A percentile compares a stretch with the other conserved stretches of the same genome.
phyloP scores from a whole-genome alignment of 1,139 yeast genomes.

The Sugiyamaella novakii region DNA sequence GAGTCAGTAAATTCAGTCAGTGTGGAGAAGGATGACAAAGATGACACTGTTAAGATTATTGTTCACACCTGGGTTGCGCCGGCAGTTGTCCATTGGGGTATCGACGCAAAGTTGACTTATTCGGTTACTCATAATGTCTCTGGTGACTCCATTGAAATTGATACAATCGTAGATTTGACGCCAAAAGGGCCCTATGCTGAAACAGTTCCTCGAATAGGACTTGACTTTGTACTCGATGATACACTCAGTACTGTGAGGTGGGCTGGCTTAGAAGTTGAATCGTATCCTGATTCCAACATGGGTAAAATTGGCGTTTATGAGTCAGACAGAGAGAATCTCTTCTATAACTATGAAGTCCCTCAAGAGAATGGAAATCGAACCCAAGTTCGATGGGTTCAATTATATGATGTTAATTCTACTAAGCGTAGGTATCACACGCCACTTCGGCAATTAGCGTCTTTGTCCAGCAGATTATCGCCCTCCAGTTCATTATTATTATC shows the following conservation, averaged over 20 bases:
- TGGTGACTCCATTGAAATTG: constrained; percentile 13
- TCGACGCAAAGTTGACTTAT: constrained; percentile 23
- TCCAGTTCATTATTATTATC: background rate
- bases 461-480: background rate
- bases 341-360: constrained; percentile 42
- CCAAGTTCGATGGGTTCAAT: constrained; percentile 41
- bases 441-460: background rate
- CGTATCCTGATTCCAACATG: constrained; percentile 42
- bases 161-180: constrained; percentile 21
- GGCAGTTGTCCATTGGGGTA: constrained; percentile 34
- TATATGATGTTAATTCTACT: background rate
- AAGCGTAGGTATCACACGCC: background rate
- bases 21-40: constrained; percentile 18
- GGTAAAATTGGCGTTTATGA: constrained; percentile 37
- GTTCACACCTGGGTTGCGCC: constrained; percentile 32
- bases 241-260: constrained; percentile 34
- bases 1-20: constrained; percentile 24
- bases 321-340: constrained; percentile 29
- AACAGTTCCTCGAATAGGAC: constrained; percentile 37
- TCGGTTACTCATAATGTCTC: constrained; percentile 13
- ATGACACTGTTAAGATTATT: constrained; percentile 22
- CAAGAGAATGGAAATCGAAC: constrained; percentile 46
- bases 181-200: constrained; percentile 30
- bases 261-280: constrained; percentile 46
- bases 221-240: constrained; percentile 34